Evolutionary conservation across 202 grass and related monocot genomes (phyloP).

Genomic region (Musa balbisiana): DNA sequence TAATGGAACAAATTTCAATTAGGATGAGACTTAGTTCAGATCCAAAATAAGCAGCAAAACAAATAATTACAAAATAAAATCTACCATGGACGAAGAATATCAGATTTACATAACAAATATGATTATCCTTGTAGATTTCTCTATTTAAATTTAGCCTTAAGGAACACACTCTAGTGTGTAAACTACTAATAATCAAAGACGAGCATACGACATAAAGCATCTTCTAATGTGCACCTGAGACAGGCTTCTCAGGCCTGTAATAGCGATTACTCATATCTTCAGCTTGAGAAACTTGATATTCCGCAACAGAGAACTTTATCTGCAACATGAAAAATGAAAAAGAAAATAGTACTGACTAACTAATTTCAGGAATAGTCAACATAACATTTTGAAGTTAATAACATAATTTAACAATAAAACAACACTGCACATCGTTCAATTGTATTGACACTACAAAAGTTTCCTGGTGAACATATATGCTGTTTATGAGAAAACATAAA

Average conservation of each 20-base stretch:
- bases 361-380: background rate
- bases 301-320: background rate
- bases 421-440: too few relatives aligned
- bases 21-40: background rate
- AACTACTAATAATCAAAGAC: background rate
- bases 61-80: background rate
- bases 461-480: too few relatives aligned
- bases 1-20: background rate
- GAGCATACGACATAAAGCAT: background rate
- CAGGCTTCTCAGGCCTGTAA: constrained; percentile 3
- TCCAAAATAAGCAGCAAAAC: background rate
- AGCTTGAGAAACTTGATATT: background rate
- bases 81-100: background rate
- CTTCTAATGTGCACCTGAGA: background rate
- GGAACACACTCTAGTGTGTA: background rate
- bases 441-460: too few relatives aligned
- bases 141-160: background rate
- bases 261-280: constrained; percentile 5
- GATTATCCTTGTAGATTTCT: background rate
- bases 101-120: too few relatives aligned
- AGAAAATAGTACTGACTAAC: background rate
- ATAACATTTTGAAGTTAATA: background rate
- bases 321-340: background rate
- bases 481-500: too few relatives aligned
- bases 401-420: too few relatives aligned